phyloP scores from a whole-genome alignment of 116 monocot species.

The Phalaenopsis hybrid region DNA sequence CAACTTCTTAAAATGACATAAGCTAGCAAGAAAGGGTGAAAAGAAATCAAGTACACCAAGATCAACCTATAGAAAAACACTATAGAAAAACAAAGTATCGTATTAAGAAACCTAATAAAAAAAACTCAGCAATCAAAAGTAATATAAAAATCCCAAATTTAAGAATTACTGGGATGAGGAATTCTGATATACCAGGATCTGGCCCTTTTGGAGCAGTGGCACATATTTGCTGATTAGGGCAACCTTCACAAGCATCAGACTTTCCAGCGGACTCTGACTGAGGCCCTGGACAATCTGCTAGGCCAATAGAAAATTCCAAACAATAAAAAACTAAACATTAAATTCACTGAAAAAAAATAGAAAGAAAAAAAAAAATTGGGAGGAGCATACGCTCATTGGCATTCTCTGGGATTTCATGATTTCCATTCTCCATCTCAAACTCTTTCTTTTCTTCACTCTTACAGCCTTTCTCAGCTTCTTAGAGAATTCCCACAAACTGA shows the following conservation, averaged over 20 bases:
- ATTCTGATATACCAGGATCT: slow-evolving; percentile 31
- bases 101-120: background rate
- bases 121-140: background rate
- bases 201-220: slow-evolving; percentile 50
- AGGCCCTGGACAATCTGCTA: slow-evolving; percentile 42
- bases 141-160: background rate
- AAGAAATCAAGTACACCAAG: too few relatives aligned
- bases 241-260: slow-evolving; percentile 43
- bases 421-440: slow-evolving; percentile 15
- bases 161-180: background rate
- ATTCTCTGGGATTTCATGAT: slow-evolving; percentile 20
- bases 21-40: too few relatives aligned
- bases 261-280: slow-evolving; percentile 51
- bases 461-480: background rate
- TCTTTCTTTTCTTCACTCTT: background rate
- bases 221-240: slow-evolving; percentile 57
- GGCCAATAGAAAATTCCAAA: background rate
- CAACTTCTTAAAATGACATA: too few relatives aligned
- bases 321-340: background rate
- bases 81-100: background rate
- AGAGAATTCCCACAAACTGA: background rate
- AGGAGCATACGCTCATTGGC: slow-evolving; percentile 22
- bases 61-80: too few relatives aligned
- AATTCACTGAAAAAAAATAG: background rate
- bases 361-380: background rate